These are phyloP conservation scores for Penicillium sp. DNA, from an alignment of 2,329 filamentous ascomycete species.

Conservation along the genomic window DNA sequence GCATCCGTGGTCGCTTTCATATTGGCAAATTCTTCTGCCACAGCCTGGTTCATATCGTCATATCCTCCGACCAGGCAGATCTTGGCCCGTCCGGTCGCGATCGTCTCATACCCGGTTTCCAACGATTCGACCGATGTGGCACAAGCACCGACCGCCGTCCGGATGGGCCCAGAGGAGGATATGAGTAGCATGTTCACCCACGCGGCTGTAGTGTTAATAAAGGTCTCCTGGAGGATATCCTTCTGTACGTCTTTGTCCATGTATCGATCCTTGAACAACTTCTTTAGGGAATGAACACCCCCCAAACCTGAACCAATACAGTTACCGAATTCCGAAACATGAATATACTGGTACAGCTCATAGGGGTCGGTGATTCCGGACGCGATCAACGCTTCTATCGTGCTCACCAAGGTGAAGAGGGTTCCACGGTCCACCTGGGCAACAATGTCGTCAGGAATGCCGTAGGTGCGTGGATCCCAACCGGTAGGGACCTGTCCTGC, in stretches of 20 bases:
- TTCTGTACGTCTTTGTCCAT: conserved; percentile 93
- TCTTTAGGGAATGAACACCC: conserved; percentile 75
- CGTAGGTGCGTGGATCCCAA: conserved; percentile 89
- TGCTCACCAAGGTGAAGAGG: conserved; percentile 73
- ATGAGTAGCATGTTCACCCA: conserved; percentile 99
- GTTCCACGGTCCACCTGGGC: too few relatives aligned
- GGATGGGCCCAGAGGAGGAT: conserved; percentile 92
- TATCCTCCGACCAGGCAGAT: conserved; percentile 95
- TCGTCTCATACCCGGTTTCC: conserved; percentile 94
- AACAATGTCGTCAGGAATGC: too few relatives aligned
- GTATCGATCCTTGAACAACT: conserved; percentile 95
- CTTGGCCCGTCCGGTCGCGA: conserved; percentile 91
- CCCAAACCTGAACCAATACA: conserved; percentile 95
- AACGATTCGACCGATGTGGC: conserved; percentile 93
- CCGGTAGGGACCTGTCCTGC: conserved; percentile 55
- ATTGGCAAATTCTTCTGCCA: conserved; percentile 97
- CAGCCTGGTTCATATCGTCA: conserved; percentile 96
- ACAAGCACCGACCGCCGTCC: conserved; percentile 92
- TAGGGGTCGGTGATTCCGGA: conserved; percentile 94
- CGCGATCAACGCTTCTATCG: conserved; percentile 77
- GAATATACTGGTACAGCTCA: conserved; percentile 98
- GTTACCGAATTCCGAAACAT: conserved; percentile 92
- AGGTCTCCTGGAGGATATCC: conserved; percentile 95
- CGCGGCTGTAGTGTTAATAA: conserved; percentile 98
- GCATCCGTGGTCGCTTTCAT: conserved; percentile 99